phyloP scores from a whole-genome alignment of 2,329 filamentous ascomycete genomes.

The Cercospora beticola region DNA sequence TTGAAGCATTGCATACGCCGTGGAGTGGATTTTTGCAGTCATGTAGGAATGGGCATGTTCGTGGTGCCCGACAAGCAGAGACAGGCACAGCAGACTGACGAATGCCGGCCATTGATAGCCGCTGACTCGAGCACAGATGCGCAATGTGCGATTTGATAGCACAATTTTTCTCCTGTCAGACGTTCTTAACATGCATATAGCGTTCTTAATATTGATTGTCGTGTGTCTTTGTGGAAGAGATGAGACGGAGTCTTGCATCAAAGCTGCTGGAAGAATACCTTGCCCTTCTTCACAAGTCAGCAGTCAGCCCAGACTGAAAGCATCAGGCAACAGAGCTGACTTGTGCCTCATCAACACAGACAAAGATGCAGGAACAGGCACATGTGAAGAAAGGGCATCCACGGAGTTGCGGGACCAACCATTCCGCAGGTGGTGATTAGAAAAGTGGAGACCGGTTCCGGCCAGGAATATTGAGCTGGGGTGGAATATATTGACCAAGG shows the following conservation, averaged over 20 bases:
- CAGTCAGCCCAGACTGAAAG: background rate
- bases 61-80: no score
- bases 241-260: background rate
- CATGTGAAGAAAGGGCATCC: background rate
- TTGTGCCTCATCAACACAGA: background rate
- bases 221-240: no score
- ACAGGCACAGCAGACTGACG: no score
- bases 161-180: background rate
- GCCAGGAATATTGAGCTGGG: background rate
- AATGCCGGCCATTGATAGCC: background rate
- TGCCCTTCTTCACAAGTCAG: background rate
- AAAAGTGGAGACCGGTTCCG: background rate
- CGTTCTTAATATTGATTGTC: no score
- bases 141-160: background rate
- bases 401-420: background rate
- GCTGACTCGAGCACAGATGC: background rate
- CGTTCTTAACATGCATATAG: no score
- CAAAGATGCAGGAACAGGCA: background rate
- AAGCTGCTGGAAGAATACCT: background rate
- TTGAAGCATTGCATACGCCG: background rate
- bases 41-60: no score
- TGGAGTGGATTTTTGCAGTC: no score
- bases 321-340: background rate
- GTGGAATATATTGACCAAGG: background rate
- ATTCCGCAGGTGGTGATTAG: background rate